Percentiles rank a stretch among this genome's conserved stretches.
Conservation (phyloP, 306 rosid genomes). For the Sicyos edulis region DNA sequence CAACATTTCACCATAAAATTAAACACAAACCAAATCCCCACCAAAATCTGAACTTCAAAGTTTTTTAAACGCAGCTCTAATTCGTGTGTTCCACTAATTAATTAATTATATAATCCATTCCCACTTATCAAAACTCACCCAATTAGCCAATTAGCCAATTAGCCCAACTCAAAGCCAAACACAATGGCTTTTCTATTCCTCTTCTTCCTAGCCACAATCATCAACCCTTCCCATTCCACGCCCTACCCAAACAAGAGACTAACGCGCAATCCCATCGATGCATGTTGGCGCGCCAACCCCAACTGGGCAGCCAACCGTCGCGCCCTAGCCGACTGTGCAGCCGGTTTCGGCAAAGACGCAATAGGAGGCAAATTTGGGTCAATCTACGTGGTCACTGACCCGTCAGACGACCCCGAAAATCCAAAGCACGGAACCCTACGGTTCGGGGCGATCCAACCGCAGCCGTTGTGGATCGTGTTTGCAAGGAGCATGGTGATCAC, state of each 20-base stretch:
- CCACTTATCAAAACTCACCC: too few relatives aligned
- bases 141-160: too few relatives aligned
- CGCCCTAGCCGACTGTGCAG: constrained; percentile 55
- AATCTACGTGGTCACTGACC: constrained; percentile 47
- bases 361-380: constrained; percentile 60
- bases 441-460: constrained; percentile 56
- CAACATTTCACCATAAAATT: neutral
- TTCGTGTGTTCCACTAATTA: constrained; percentile 19
- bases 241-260: neutral
- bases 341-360: constrained; percentile 66
- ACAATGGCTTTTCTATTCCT: neutral
- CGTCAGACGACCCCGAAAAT: constrained; percentile 50
- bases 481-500: constrained; percentile 50
- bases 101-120: neutral
- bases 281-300: constrained; percentile 55
- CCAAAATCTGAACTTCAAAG: neutral
- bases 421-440: constrained; percentile 75
- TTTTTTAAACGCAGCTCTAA: neutral
- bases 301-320: constrained; percentile 59
- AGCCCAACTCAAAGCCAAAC: neutral
- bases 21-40: constrained; percentile 7
- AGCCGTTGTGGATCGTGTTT: constrained; percentile 70
- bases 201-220: neutral
- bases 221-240: neutral
- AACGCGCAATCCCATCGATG: constrained; percentile 49